Evolutionary conservation across 2,329 filamentous ascomycete genomes (phyloP), one percentile per base, ranked within the genome.

Genomic region (Talaromyces funiculosus): DNA sequence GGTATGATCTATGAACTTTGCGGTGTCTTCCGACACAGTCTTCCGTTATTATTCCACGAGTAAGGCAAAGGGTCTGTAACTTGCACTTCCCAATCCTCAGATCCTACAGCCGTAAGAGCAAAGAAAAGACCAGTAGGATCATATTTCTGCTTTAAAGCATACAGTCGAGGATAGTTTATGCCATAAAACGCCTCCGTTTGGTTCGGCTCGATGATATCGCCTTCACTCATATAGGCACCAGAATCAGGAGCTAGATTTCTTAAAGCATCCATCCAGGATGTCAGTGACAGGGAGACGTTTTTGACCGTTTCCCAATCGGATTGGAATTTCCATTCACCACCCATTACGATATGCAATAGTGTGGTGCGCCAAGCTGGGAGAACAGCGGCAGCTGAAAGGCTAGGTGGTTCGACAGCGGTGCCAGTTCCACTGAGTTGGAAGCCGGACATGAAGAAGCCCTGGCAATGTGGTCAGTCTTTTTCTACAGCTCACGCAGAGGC

Each of bases 131-230:
- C 69, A 0, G 70, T 53, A 7, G 77, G 77, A 64, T 80, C 78
- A 64, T 74, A 79, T 60, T 74, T 74, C 8, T 68, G 63, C 70
- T 80, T 80, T 37, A 80, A 67, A 9, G 63, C 14, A 7, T 69
- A 65, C 22, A 79, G 66, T 2, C 62, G 67, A 1, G 63, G 64
- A 60, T 79, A 80, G 62, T 77, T 79, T 3, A 53, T 61, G 4
- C 78, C 77, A 61, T 76, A 80, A 64, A 78, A 80, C 1, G 71
- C 71, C 24, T 73, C 53, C 67, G 78, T 69, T 65, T 71, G 78
- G 62, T 77, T 67, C 1, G 71, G 72, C 64, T 80, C 73, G 29
- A 69, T 70, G 64, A 74, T 75, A 60, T 78, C 70, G n/a, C 65
- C 75, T 62, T 79, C 77, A 56, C 77, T 80, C 61, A 77, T 62